These are phyloP conservation scores for Trematosphaeria pertusa DNA, from an alignment of 2,329 filamentous ascomycete species.

Conservation along the genomic window DNA sequence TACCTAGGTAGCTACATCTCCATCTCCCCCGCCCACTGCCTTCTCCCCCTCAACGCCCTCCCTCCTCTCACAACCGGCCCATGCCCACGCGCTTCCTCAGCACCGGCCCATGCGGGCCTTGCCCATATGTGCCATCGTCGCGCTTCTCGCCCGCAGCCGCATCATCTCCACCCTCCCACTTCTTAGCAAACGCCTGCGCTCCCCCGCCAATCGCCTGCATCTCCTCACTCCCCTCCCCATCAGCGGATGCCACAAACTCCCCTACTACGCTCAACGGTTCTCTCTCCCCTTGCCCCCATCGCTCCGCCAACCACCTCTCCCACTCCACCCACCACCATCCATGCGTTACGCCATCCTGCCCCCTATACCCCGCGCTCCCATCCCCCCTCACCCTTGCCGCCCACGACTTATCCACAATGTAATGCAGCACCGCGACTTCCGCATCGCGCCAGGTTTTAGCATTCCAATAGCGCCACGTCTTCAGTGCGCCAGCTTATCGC, in stretches of 20 bases:
- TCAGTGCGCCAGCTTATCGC: conserved; percentile 59
- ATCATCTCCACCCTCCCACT: conserved; percentile 22
- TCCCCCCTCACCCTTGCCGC: conserved; percentile 29
- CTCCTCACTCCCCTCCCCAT: conserved; percentile 31
- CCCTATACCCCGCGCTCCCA: conserved; percentile 53
- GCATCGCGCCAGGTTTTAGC: conserved; percentile 58
- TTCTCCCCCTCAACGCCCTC: too few relatives aligned
- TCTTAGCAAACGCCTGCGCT: conserved; percentile 41
- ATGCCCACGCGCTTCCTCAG: conserved; percentile 32
- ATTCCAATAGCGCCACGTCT: conserved; percentile 63
- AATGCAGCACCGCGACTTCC: conserved; percentile 58
- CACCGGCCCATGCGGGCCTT: conserved; percentile 21
- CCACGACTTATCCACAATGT: conserved; percentile 66
- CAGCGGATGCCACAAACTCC: conserved; percentile 31
- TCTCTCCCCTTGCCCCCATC: conserved; percentile 24
- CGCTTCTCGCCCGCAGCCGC: conserved; percentile 1
- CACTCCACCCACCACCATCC: conserved; percentile 61
- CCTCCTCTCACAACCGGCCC: conserved; percentile 31
- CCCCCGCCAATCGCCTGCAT: conserved; percentile 40
- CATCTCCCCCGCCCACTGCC: neutral
- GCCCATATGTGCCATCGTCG: conserved; percentile 3
- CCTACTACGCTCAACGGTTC: conserved; percentile 26
- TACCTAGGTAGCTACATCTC: too few relatives aligned
- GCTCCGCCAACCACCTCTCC: conserved; percentile 48
- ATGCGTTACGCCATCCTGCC: conserved; percentile 60